Conservation (phyloP, 2,329 filamentous ascomycete genomes). For the Fusarium sacchari region DNA sequence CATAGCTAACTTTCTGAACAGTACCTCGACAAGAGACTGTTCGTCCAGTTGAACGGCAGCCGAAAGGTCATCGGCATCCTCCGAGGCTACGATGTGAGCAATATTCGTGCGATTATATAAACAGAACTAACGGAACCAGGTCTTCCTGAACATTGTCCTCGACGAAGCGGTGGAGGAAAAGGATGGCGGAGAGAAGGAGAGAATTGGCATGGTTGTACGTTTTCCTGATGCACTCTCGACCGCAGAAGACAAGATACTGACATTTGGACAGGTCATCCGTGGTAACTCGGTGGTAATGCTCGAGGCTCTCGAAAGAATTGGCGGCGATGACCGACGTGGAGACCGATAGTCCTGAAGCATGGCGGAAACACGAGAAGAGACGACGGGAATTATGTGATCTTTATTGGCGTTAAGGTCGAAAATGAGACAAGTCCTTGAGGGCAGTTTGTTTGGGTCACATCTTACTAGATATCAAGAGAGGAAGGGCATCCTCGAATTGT, state of each 20-base stretch:
- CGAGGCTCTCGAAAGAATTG: slow-evolving; percentile 79
- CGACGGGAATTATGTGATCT: slow-evolving; percentile 36
- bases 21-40: slow-evolving; percentile 99
- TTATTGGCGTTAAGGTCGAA: slow-evolving; percentile 51
- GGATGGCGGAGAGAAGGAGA: slow-evolving; percentile 86
- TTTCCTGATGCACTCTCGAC: not conserved
- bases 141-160: slow-evolving; percentile 97
- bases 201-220: slow-evolving; percentile 91
- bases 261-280: slow-evolving; percentile 78
- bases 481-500: slow-evolving; percentile 33
- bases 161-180: slow-evolving; percentile 98
- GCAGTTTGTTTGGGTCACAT: slow-evolving; percentile 38
- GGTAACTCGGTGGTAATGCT: slow-evolving; percentile 99
- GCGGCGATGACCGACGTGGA: slow-evolving; percentile 64
- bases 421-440: slow-evolving; percentile 39
- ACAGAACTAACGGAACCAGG: slow-evolving; percentile 62
- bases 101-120: not conserved
- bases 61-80: slow-evolving; percentile 96
- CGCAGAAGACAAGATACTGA: slow-evolving; percentile 37
- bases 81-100: slow-evolving; percentile 91
- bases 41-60: slow-evolving; percentile 97
- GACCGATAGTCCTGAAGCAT: slow-evolving; percentile 36
- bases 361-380: slow-evolving; percentile 13
- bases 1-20: slow-evolving; percentile 54
- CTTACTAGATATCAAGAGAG: slow-evolving; percentile 47